Evolutionary conservation across 305 asterid genomes (phyloP).

Genomic region (Solanum hybrid): DNA sequence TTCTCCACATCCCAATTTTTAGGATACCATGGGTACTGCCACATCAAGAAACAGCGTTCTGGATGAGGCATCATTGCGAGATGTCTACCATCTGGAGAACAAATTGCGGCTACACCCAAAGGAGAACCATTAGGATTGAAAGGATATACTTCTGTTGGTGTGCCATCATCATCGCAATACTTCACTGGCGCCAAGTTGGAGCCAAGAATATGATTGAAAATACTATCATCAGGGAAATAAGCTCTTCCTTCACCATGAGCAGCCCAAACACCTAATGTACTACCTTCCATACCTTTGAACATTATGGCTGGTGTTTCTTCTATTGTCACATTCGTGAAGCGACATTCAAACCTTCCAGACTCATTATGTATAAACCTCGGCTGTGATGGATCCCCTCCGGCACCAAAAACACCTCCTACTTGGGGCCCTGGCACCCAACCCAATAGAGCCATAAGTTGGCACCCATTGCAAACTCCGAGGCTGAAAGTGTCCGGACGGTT

Average conservation of each 20-base stretch:
- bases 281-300: constrained; percentile 81
- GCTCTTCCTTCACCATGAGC: constrained; percentile 97
- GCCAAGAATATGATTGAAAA: constrained; percentile 32
- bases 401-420: constrained; percentile 66
- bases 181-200: constrained; percentile 64
- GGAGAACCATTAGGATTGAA: constrained; percentile 89
- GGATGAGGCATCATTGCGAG: constrained; percentile 98
- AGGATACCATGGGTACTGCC: constrained; percentile 97
- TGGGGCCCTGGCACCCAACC: constrained; percentile 93
- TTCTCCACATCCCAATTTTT: constrained; percentile 65
- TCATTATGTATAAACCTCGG: constrained; percentile 85
- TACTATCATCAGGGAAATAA: constrained; percentile 56
- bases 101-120: constrained; percentile 78
- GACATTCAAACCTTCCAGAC: constrained; percentile 85
- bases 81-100: constrained; percentile 91
- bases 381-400: constrained; percentile 68
- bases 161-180: constrained; percentile 72
- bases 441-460: constrained; percentile 93
- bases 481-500: constrained; percentile 79
- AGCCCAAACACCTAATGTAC: constrained; percentile 88
- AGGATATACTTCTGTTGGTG: constrained; percentile 66
- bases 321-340: constrained; percentile 74
- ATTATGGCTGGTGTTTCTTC: constrained; percentile 70
- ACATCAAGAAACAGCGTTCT: constrained; percentile 85
- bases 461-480: constrained; percentile 88